Percentiles rank a stretch among this genome's conserved stretches.
Conservation (phyloP, 192 early-diverging fungal genomes). For the Paraglomus brasilianum region DNA sequence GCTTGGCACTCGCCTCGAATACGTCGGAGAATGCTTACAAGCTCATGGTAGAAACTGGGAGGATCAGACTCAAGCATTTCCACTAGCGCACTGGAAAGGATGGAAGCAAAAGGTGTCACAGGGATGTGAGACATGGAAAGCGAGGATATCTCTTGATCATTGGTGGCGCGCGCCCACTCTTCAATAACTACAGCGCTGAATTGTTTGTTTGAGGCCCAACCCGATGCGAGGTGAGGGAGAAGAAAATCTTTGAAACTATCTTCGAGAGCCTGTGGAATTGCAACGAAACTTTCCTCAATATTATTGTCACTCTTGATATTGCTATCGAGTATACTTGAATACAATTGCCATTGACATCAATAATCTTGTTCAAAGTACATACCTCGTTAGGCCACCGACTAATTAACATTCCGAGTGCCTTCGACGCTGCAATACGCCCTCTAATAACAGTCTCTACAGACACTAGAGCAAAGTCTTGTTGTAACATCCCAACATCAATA, state of each 20-base stretch:
- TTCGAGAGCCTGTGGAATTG: conserved; percentile 47
- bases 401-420: conserved; percentile 75
- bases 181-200: conserved; percentile 75
- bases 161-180: conserved; percentile 70
- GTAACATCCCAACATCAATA: conserved; percentile 87
- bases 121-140: conserved; percentile 37
- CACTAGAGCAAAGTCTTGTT: conserved; percentile 87
- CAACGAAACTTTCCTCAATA: no score
- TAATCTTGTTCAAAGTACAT: no score
- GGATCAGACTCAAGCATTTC: conserved; percentile 54
- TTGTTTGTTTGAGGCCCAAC: conserved; percentile 76
- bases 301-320: no score
- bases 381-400: conserved; percentile 54
- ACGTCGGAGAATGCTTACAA: conserved; percentile 56
- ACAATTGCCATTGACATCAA: no score
- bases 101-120: conserved; percentile 49
- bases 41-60: conserved; percentile 62
- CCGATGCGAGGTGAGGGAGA: conserved; percentile 60
- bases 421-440: conserved; percentile 74
- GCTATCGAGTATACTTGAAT: no score
- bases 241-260: conserved; percentile 53
- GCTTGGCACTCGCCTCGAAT: conserved; percentile 67
- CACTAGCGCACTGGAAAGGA: conserved; percentile 56
- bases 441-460: conserved; percentile 72
- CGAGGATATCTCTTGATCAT: conserved; percentile 35